A percentile compares a stretch with the other conserved stretches of the same genome.
These are phyloP conservation scores for Stenocarpella maydis DNA, from an alignment of 2,329 filamentous ascomycete species.

Conservation along the genomic window DNA sequence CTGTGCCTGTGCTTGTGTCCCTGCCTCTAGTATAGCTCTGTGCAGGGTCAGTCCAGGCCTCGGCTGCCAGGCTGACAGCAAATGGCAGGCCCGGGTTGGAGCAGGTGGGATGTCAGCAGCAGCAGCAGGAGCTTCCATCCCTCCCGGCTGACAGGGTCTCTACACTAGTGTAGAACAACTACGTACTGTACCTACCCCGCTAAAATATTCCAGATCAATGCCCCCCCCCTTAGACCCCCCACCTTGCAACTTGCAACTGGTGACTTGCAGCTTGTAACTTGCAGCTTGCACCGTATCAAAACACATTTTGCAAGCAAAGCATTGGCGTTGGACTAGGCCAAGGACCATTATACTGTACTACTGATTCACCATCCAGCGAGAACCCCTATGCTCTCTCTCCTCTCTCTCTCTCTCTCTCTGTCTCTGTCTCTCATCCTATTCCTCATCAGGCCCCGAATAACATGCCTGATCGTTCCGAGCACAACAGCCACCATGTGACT, in stretches of 20 bases:
- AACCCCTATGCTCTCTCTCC: too few species aligned
- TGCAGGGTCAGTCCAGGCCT: neutral
- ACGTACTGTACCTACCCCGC: slow-evolving; percentile 29
- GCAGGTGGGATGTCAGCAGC: slow-evolving; percentile 40
- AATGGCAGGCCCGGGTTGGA: slow-evolving; percentile 40
- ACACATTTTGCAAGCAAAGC: too few species aligned
- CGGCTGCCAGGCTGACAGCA: slow-evolving; percentile 35
- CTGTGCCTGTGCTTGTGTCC: neutral
- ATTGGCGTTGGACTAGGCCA: too few species aligned
- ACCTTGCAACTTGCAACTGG: neutral
- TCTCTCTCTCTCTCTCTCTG: too few species aligned
- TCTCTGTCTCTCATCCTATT: too few species aligned
- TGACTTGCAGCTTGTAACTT: too few species aligned
- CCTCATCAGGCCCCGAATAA: too few species aligned
- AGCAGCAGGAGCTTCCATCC: neutral
- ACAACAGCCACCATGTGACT: slow-evolving; percentile 14
- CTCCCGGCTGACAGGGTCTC: neutral
- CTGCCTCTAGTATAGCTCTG: neutral
- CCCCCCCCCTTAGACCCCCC: too few species aligned
- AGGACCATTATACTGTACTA: too few species aligned
- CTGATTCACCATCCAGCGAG: too few species aligned
- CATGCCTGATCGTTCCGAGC: neutral
- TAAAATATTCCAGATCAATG: slow-evolving; percentile 24
- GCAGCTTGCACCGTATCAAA: too few species aligned
- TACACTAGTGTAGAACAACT: too few species aligned